phyloP scores from a whole-genome alignment of 495 filamentous ascomycete genomes.

The Penicillium angulare region DNA sequence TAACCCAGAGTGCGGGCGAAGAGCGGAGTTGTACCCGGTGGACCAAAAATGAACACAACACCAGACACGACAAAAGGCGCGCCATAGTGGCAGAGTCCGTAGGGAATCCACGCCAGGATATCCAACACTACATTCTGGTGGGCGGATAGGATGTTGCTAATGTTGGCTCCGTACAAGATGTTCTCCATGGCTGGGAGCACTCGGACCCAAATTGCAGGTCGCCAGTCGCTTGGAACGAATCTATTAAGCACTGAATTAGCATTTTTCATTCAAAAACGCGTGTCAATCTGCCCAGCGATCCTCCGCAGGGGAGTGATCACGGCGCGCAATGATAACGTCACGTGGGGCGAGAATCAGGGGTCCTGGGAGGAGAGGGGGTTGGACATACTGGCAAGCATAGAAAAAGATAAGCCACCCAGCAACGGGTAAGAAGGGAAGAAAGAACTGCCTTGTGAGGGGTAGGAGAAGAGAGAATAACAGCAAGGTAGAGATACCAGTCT shows the following conservation, averaged over 20 bases:
- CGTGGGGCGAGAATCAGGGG: conserved; percentile 5
- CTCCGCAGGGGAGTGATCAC: background rate
- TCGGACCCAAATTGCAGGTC: conserved; percentile 90
- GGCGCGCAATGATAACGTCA: conserved; percentile 2
- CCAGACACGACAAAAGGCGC: conserved; percentile 72
- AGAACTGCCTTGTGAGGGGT: conserved; percentile 89
- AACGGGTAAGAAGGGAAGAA: conserved; percentile 82
- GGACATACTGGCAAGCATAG: conserved; percentile 81
- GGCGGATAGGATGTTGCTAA: conserved; percentile 91
- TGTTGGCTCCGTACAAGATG: conserved; percentile 91
- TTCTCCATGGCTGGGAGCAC: conserved; percentile 95
- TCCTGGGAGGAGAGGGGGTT: too few relatives aligned
- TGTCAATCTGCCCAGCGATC: background rate
- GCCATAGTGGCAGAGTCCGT: conserved; percentile 84
- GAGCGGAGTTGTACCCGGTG: conserved; percentile 79
- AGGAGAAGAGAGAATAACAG: conserved; percentile 69
- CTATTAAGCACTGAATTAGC: conserved; percentile 40
- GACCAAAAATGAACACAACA: conserved; percentile 81
- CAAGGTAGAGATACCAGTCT: conserved; percentile 65
- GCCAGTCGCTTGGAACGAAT: conserved; percentile 81
- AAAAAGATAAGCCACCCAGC: conserved; percentile 84
- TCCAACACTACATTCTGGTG: conserved; percentile 80
- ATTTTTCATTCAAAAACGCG: background rate
- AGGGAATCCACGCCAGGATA: conserved; percentile 89
- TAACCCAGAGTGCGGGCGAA: conserved; percentile 87